Base-by-base conservation (phyloP, 352 stramenopile genomes). In the Phytophthora multivora region DNA sequence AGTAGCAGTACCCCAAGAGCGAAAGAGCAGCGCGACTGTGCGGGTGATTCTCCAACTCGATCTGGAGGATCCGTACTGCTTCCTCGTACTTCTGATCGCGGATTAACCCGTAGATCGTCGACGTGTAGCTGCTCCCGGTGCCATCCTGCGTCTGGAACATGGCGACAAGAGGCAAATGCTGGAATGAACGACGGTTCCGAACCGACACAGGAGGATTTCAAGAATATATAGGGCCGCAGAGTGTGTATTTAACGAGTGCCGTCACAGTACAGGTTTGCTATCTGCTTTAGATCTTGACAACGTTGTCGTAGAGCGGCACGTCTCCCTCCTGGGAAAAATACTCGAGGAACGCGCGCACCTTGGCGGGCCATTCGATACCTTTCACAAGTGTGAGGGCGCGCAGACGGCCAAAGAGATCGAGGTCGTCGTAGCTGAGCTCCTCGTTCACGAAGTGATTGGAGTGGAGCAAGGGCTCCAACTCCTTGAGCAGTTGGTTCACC, bases 1-100 rank as follows among this genome's bases (percentile, higher is more conserved):
- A 99, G 76, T 97, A 98, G 78, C 95, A 98, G 73, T 98, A 99
- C n/a, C 89, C 96, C n/a, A 99, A 77, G 18, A 99, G 73, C 21
- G 93, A 98, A 12, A 99, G 72, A 16, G 91, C 88, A 6, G 96
- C 90, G 28, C 96, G 81, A 67, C 82, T 98, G 59, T 95, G 83
- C 43, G 96, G 86, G 60, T 98, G 97, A 63, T 96, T 97, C 67
- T 98, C 89, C 25, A 98, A 73, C 60, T 98, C 88, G 54, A 95
- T 94, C 66, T 87, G 90, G 33, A 99, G 80, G 33, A 98, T 86
- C 28, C 89, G 73, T 58, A 98, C 91, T 9, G 96, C 96, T 66
- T 98, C 93, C 13, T 85, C 76, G 66, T 98, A 99, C 63, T 98
- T 96, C 56, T 95, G 79, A 57, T 98, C 92, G 49, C 94, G 90